phyloP scores from a whole-genome alignment of 495 filamentous ascomycete species.

The Baudoinia panamericana region DNA sequence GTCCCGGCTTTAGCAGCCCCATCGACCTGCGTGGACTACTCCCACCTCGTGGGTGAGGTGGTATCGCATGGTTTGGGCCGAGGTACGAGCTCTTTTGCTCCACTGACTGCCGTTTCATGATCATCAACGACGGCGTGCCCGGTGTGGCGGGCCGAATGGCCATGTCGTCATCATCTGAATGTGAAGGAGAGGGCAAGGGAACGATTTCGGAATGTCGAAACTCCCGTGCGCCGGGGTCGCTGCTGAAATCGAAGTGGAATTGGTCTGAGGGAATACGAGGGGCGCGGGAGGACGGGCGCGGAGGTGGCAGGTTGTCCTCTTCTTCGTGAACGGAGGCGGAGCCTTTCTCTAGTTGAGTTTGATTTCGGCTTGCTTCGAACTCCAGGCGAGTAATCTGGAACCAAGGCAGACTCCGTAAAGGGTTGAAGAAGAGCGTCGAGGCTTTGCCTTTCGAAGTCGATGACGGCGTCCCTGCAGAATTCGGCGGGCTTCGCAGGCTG shows the following conservation, averaged over 20 bases:
- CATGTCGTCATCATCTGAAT: background rate
- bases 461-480: slow-evolving; percentile 1
- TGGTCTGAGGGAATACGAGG: background rate
- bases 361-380: slow-evolving; percentile 4
- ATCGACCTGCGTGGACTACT: slow-evolving; percentile 1
- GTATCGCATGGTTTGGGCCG: background rate
- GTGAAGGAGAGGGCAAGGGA: background rate
- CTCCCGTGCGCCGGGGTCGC: background rate
- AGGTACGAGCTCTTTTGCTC: slow-evolving; percentile 9
- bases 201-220: slow-evolving; percentile 3
- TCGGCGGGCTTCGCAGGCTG: slow-evolving; percentile 4
- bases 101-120: slow-evolving; percentile 11
- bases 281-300: background rate
- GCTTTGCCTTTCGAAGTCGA: background rate
- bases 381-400: slow-evolving; percentile 12
- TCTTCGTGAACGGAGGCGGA: background rate
- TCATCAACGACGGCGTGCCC: slow-evolving; percentile 4
- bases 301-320: background rate
- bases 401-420: slow-evolving; percentile 15
- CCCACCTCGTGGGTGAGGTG: background rate
- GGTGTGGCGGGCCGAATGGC: slow-evolving; percentile 1
- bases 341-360: background rate
- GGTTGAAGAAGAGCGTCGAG: slow-evolving; percentile 9
- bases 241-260: background rate
- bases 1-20: slow-evolving; percentile 3